These are phyloP conservation scores for Neoarthrinium moseri DNA, from an alignment of 2,329 filamentous ascomycete genomes.

Conservation along the genomic window DNA sequence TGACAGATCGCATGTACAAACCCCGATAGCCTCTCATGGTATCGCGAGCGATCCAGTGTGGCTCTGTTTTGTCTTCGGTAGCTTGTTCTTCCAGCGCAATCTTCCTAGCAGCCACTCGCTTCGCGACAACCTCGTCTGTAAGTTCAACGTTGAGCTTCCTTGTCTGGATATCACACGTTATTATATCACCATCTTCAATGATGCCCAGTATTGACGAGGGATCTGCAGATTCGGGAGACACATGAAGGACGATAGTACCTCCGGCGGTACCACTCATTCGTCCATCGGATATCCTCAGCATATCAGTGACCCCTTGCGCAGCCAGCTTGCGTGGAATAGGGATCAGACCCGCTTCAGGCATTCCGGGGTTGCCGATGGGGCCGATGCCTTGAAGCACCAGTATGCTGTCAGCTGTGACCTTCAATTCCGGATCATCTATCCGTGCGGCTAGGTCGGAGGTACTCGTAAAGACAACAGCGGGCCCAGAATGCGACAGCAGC, in stretches of 20 bases:
- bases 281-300: slow-evolving; percentile 84
- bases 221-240: slow-evolving; percentile 78
- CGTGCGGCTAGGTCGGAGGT: slow-evolving; percentile 74
- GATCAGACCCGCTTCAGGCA: slow-evolving; percentile 76
- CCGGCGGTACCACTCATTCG: slow-evolving; percentile 84
- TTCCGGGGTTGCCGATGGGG: slow-evolving; percentile 85
- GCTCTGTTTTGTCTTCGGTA: slow-evolving; percentile 13
- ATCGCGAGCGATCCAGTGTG: slow-evolving; percentile 34
- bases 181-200: slow-evolving; percentile 71
- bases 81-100: slow-evolving; percentile 29
- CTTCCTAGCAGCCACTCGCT: slow-evolving; percentile 61
- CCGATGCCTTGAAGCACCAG: slow-evolving; percentile 86
- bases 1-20: slow-evolving; percentile 58
- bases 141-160: slow-evolving; percentile 60
- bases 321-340: slow-evolving; percentile 74
- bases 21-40: slow-evolving; percentile 55
- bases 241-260: slow-evolving; percentile 86
- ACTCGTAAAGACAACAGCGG: slow-evolving; percentile 66
- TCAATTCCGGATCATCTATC: slow-evolving; percentile 55
- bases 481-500: slow-evolving; percentile 44
- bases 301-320: slow-evolving; percentile 71
- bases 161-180: slow-evolving; percentile 75
- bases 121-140: slow-evolving; percentile 65
- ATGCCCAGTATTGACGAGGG: slow-evolving; percentile 77
- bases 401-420: slow-evolving; percentile 60